These are phyloP conservation scores for Alternaria sp. DNA, from an alignment of 2,329 filamentous ascomycete species.

Conservation along the genomic window DNA sequence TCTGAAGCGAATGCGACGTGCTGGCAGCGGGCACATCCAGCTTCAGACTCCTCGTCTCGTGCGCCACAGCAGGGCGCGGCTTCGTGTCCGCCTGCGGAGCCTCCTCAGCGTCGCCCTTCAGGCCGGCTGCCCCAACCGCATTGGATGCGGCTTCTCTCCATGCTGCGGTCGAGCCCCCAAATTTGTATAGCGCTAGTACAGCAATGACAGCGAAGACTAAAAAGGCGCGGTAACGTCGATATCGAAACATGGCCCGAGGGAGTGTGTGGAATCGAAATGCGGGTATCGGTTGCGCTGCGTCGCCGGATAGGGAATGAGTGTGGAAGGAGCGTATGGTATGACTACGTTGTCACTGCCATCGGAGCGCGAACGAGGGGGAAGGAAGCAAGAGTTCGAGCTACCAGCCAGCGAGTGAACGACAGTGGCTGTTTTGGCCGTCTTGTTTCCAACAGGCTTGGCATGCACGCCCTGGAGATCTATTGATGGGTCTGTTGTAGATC, in stretches of 20 bases:
- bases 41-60: slow-evolving; percentile 42
- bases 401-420: not conserved
- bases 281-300: slow-evolving; percentile 16
- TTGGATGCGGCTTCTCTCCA: slow-evolving; percentile 35
- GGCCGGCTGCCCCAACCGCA: slow-evolving; percentile 25
- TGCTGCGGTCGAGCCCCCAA: slow-evolving; percentile 55
- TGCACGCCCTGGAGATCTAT: slow-evolving; percentile 21
- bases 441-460: slow-evolving; percentile 30
- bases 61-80: slow-evolving; percentile 33
- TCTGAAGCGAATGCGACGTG: slow-evolving; percentile 27
- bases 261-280: slow-evolving; percentile 3
- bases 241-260: slow-evolving; percentile 58
- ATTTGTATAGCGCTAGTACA: slow-evolving; percentile 62
- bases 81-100: slow-evolving; percentile 24
- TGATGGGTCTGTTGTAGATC: slow-evolving; percentile 1
- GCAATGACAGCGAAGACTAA: slow-evolving; percentile 62
- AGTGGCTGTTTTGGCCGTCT: slow-evolving; percentile 12
- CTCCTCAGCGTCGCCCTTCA: slow-evolving; percentile 24
- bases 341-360: slow-evolving; percentile 30
- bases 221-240: slow-evolving; percentile 68
- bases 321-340: not conserved
- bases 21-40: slow-evolving; percentile 41
- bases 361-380: slow-evolving; percentile 5
- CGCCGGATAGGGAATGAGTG: slow-evolving; percentile 7
- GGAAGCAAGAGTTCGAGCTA: slow-evolving; percentile 4